phyloP scores from a whole-genome alignment of 352 stramenopile species.

The Saprolegnia diclina region DNA sequence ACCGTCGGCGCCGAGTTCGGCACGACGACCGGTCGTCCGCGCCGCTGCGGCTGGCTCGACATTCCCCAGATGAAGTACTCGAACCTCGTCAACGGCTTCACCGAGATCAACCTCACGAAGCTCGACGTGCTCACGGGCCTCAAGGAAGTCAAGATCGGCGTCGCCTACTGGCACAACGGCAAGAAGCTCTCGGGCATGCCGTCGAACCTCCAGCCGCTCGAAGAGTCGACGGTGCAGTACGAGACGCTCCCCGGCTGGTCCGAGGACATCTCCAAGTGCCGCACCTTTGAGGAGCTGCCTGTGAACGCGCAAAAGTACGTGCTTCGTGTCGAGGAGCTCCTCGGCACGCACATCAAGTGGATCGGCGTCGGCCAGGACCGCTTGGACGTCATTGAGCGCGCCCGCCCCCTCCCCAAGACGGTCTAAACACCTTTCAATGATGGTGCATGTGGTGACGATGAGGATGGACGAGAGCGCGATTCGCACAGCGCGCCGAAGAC shows the following conservation, averaged over 20 bases:
- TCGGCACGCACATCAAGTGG: constrained; percentile 96
- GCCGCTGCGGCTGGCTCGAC: constrained; percentile 98
- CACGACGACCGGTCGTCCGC: constrained; percentile 95
- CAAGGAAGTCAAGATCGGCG: constrained; percentile 92
- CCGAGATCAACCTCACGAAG: constrained; percentile 98
- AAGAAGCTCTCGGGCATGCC: constrained; percentile 93
- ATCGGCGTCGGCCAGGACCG: constrained; percentile 97
- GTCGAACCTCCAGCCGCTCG: constrained; percentile 89
- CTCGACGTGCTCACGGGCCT: constrained; percentile 98
- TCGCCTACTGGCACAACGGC: constrained; percentile 93
- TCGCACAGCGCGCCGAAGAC: too few relatives aligned
- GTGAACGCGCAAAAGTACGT: constrained; percentile 95
- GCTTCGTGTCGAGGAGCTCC: constrained; percentile 93
- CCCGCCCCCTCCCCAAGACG: constrained; percentile 44
- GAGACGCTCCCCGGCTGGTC: constrained; percentile 92
- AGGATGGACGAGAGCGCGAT: too few relatives aligned
- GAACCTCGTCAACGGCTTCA: constrained; percentile 94
- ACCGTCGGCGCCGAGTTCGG: constrained; percentile 95
- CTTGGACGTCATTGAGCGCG: constrained; percentile 90
- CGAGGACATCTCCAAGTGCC: constrained; percentile 95
- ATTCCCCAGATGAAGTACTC: constrained; percentile 94
- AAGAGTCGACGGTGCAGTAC: constrained; percentile 94
- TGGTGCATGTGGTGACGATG: too few relatives aligned
- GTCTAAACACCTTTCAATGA: neutral
- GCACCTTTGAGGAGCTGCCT: constrained; percentile 96